Evolutionary conservation across 805 yeast species (phyloP).

Genomic region (Suhomyces sp.): DNA sequence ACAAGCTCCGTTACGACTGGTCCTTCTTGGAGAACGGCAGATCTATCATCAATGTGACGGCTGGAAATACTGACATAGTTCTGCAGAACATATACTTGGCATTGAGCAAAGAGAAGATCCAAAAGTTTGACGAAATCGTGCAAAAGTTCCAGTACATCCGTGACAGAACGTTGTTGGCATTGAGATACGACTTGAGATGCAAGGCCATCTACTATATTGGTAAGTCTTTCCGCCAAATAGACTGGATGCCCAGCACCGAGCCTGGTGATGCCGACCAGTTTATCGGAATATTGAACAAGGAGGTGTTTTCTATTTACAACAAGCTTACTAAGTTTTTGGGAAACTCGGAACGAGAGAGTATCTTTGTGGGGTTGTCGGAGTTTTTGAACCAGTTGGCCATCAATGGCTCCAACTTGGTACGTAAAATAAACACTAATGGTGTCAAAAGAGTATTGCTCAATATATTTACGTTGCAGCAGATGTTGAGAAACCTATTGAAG

Average conservation of each 20-base stretch:
- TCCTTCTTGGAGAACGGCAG: conserved; percentile 41
- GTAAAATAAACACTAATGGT: conserved; percentile 55
- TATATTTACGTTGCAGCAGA: conserved; percentile 65
- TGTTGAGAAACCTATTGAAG: conserved; percentile 55
- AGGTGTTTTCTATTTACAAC: conserved; percentile 46
- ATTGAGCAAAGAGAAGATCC: conserved; percentile 27
- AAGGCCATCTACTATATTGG: conserved; percentile 52
- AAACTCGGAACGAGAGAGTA: conserved; percentile 26
- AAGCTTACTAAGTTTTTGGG: conserved; percentile 34
- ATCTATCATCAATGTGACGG: conserved; percentile 11
- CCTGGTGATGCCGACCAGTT: conserved; percentile 59
- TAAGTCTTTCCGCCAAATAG: conserved; percentile 45
- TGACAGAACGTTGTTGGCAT: conserved; percentile 40
- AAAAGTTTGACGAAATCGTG: conserved; percentile 37
- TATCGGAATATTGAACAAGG: conserved; percentile 50
- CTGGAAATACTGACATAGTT: conserved; percentile 17
- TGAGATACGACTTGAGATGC: conserved; percentile 57
- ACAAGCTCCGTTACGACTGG: conserved; percentile 39
- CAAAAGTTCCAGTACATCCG: conserved; percentile 32
- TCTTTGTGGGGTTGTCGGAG: conserved; percentile 47
- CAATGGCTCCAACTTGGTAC: conserved; percentile 48
- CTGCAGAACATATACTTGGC: conserved; percentile 32
- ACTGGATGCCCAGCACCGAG: conserved; percentile 51
- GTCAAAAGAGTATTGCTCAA: conserved; percentile 57
- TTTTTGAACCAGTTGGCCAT: conserved; percentile 53